Evolutionary conservation across 1,139 yeast species (phyloP).

Genomic region (Entelexis paramagnoliae): DNA sequence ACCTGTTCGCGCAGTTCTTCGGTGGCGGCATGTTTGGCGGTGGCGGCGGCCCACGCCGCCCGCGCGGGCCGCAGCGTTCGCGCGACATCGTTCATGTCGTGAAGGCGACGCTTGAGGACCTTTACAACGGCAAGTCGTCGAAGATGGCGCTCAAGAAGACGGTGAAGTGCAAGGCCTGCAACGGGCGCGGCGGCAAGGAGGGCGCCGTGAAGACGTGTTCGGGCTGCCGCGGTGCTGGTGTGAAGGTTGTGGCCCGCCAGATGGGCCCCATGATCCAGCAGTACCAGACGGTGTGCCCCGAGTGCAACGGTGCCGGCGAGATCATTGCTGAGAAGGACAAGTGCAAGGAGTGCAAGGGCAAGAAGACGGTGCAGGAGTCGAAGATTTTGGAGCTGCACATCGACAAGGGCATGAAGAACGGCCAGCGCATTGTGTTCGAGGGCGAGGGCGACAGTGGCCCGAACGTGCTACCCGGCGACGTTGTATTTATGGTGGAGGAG

Average conservation of each 20-base stretch:
- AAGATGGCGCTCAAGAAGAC: slow-evolving; percentile 92
- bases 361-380: slow-evolving; percentile 78
- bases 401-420: slow-evolving; percentile 96
- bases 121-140: slow-evolving; percentile 89
- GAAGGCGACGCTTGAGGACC: slow-evolving; percentile 78
- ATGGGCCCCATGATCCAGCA: slow-evolving; percentile 99
- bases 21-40: slow-evolving; percentile 53
- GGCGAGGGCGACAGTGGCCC: slow-evolving; percentile 99
- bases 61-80: slow-evolving; percentile 64
- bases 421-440: slow-evolving; percentile 79
- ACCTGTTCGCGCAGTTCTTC: slow-evolving; percentile 87
- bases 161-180: slow-evolving; percentile 74
- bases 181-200: slow-evolving; percentile 93
- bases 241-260: slow-evolving; percentile 87
- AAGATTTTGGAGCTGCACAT: slow-evolving; percentile 89
- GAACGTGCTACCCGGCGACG: slow-evolving; percentile 91
- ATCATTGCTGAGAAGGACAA: slow-evolving; percentile 79
- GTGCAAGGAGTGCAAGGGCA: slow-evolving; percentile 81
- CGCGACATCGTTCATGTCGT: slow-evolving; percentile 86
- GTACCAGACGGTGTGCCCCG: slow-evolving; percentile 90
- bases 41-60: slow-evolving; percentile 45
- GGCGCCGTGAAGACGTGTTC: slow-evolving; percentile 83
- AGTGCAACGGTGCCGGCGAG: slow-evolving; percentile 88
- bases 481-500: slow-evolving; percentile 81
- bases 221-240: slow-evolving; percentile 83